Evolutionary conservation across 1,284 basidiomycete genomes (phyloP), one percentile per base, ranked within the genome.

Genomic region (Psilocybe mexicana): DNA sequence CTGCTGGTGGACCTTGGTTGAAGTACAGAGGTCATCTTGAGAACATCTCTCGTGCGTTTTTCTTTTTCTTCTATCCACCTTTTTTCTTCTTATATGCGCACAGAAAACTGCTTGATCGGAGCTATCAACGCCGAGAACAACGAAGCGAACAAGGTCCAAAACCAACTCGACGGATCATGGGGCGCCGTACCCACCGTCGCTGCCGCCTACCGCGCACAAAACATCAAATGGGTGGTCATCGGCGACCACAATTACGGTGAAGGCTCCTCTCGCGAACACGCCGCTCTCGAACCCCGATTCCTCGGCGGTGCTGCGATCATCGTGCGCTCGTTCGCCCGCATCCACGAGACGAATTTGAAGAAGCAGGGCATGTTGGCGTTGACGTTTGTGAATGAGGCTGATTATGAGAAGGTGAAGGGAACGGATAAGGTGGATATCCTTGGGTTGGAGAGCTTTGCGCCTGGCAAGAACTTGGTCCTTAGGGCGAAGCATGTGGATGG

Each of bases 1-100:
- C 90, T 62, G 94, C 94, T 74, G 96, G 95, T 82, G 96, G 96
- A 59, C 96, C 96, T 46, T 99, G 96, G 96, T 86, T 98, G 79
- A 98, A 98, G 81, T 98, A 96, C 85, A 93, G 96, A 82, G 96
- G 96, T 65, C 96, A 98, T 78, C 88, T 99, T 70, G 86, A 97
- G 77, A 98, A 99, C 86, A 99, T 98, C 74, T 97, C 94, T 38
- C 93, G 88, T 88, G 63, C n/a, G 54, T 52, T 18, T 11, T 10
- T 47, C 10, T 26, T 2, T 40, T 36, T 54, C 3, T 42, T 6
- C 23, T n/a, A 10, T 18, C n/a, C 18, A 42, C 43, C 45, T 42
- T 55, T 26, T 38, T 36, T 33, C 28, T 23, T 2, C 60, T 18
- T 18, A 18, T 18, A 55, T 62, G 47, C 40, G 30, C 3, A 30